Percentiles rank a stretch among this genome's conserved stretches.
Conservation (phyloP, 1,139 yeast genomes). For the Geotrichum citri-aurantii region DNA sequence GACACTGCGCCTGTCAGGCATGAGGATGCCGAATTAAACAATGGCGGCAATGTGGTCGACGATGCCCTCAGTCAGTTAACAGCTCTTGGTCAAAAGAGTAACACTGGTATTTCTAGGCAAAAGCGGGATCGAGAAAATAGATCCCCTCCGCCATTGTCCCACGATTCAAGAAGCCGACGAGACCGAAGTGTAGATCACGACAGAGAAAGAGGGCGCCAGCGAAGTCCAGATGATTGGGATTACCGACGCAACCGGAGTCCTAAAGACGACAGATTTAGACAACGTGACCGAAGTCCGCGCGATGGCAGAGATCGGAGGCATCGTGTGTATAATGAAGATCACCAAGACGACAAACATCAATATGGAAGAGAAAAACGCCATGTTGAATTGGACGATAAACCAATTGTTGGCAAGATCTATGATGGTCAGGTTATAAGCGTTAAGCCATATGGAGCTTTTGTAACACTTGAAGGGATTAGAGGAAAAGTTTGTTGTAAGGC, state of each 20-base stretch:
- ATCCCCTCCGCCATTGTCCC: constrained; percentile 5
- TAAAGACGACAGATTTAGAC: neutral
- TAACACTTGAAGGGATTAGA: constrained; percentile 43
- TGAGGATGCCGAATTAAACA: neutral
- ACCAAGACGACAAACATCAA: constrained; percentile 14
- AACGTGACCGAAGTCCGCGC: constrained; percentile 4
- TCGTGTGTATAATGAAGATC: constrained; percentile 9
- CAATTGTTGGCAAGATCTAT: constrained; percentile 46
- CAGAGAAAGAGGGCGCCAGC: neutral
- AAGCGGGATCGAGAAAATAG: neutral
- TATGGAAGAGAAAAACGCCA: constrained; percentile 16
- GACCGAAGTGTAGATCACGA: neutral
- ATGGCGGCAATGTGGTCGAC: constrained; percentile 11
- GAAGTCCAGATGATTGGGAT: neutral
- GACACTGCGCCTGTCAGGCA: constrained; percentile 18
- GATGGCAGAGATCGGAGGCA: neutral
- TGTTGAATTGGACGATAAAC: constrained; percentile 31
- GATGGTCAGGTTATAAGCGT: constrained; percentile 56
- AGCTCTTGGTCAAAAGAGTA: neutral
- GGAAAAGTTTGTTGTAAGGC: constrained; percentile 44
- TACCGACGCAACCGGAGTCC: neutral
- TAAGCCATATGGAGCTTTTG: constrained; percentile 74
- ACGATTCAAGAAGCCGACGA: neutral
- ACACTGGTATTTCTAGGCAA: neutral
- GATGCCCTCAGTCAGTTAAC: constrained; percentile 14